These are phyloP conservation scores for Colletotrichum ledebouriae DNA, from an alignment of 2,329 filamentous ascomycete genomes.

Conservation along the genomic window DNA sequence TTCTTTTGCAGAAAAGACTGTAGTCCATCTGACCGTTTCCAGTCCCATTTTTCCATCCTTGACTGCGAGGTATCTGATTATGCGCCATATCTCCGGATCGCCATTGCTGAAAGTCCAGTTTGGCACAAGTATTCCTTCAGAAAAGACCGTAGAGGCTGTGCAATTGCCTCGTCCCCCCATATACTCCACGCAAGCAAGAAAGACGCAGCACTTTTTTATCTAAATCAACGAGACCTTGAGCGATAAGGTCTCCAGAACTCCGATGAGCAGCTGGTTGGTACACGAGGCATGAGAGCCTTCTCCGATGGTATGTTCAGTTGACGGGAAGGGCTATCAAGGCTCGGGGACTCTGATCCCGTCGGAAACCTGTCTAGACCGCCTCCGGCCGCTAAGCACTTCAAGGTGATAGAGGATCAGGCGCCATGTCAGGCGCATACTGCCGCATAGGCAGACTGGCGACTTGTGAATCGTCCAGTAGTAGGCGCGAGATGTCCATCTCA, in stretches of 20 bases:
- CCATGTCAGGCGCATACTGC: constrained; percentile 46
- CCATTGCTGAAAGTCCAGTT: constrained; percentile 20
- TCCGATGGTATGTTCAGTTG: constrained; percentile 11
- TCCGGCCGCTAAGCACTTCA: background rate
- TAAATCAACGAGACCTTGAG: constrained; percentile 9
- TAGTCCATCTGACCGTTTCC: constrained; percentile 30
- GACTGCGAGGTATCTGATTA: constrained; percentile 33
- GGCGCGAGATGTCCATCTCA: constrained; percentile 73
- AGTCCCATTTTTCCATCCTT: constrained; percentile 18
- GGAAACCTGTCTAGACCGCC: background rate
- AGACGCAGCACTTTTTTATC: constrained; percentile 35
- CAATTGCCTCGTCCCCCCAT: constrained; percentile 12
- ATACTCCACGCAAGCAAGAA: constrained; percentile 37
- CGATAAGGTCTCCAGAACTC: background rate
- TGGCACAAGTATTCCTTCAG: constrained; percentile 39
- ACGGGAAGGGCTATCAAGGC: background rate
- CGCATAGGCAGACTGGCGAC: constrained; percentile 46
- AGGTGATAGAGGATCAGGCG: constrained; percentile 34
- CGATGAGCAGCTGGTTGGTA: constrained; percentile 2
- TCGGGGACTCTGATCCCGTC: too few relatives aligned
- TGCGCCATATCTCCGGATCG: constrained; percentile 37
- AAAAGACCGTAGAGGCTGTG: constrained; percentile 37
- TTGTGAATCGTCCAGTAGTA: constrained; percentile 68
- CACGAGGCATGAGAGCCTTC: constrained; percentile 3
- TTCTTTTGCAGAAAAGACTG: constrained; percentile 40